Evolutionary conservation across 257 asterid genomes (phyloP).

Genomic region (Fraxinus pennsylvanica): DNA sequence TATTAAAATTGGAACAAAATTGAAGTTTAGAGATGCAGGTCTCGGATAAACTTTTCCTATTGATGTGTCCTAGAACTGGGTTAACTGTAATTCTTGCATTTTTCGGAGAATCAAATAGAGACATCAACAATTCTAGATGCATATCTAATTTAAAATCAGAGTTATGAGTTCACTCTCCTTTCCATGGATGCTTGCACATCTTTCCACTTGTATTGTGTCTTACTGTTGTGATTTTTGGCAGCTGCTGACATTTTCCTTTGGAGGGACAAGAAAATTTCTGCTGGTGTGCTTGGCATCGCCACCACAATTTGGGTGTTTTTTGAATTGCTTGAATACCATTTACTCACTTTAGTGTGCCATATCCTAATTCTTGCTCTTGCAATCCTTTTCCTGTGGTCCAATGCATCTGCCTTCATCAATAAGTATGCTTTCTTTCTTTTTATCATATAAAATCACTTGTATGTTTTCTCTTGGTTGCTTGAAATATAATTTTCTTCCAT

Average conservation of each 20-base stretch:
- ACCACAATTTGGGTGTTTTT: conserved; percentile 88
- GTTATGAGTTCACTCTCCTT: neutral
- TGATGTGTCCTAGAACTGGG: neutral
- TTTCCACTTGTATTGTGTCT: neutral
- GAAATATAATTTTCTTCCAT: conserved; percentile 16
- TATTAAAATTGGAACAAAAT: neutral
- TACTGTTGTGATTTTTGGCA: conserved; percentile 28
- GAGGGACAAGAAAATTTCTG: conserved; percentile 84
- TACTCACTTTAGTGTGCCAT: conserved; percentile 86
- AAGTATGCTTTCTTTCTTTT: conserved; percentile 46
- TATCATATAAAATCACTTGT: neutral
- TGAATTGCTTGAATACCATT: conserved; percentile 84
- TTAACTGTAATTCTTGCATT: neutral
- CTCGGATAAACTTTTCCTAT: neutral
- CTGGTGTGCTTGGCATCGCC: conserved; percentile 74
- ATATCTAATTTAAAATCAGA: neutral
- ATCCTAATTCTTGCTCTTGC: conserved; percentile 69
- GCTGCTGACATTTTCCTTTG: conserved; percentile 96
- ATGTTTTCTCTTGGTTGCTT: neutral
- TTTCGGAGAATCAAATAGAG: neutral
- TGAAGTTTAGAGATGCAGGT: neutral
- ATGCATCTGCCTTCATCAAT: conserved; percentile 73
- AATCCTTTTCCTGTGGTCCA: conserved; percentile 77
- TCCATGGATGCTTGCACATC: neutral
- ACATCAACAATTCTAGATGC: neutral